Base-by-base conservation (phyloP, 139 green algal species). In the Coelastrella sp. region DNA sequence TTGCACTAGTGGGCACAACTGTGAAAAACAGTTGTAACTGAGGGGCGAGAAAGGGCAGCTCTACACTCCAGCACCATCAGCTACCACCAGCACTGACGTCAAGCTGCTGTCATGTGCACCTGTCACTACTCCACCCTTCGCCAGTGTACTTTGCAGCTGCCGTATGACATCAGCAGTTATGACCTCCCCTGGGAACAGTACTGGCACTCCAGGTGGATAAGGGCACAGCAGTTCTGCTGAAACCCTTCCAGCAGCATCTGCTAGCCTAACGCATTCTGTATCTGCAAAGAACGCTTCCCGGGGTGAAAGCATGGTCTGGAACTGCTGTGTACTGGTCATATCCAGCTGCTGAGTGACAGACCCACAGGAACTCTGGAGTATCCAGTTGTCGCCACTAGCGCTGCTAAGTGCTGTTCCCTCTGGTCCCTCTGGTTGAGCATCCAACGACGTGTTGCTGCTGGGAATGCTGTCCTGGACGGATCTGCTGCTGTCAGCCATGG, bases 131-230 rank as follows among this genome's bases (percentile, higher is more conserved):
- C 95, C 95, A 0, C 95, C 95, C 2, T 56, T 59, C 3, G 54
- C 76, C n/a, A 95, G 61, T 19, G 94, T 94, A 0, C 11, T 17
- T 11, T 32, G 56, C 77, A 98, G 90, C 73, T 71, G 4, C 13
- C 71, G n/a, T 23, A 98, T 16, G 14, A 65, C 91, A 0, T 66
- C 65, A 0, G 6, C 8, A 0, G 75, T 95, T 23, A 98, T 81
- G 0, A 87, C 22, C 87, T 99, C 97, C 16, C 97, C 97, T 14
- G 97, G 97, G 19, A 97, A 87, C 23, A 97, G 54, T 7, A 95
- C 78, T 14, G 97, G 97, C 32, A 99, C 95, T 11, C 97, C 97
- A 1, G 97, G 97, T 2, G 97, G 97, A 88, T 99, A 99, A 5
- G 97, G 97, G 84, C 95, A 97, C 83, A 99, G 68, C 71, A 98